Evolutionary conservation across 164 flowering plant genomes (phyloP), one percentile per base, ranked within the genome.

Genomic region (Stephania cephalantha): DNA sequence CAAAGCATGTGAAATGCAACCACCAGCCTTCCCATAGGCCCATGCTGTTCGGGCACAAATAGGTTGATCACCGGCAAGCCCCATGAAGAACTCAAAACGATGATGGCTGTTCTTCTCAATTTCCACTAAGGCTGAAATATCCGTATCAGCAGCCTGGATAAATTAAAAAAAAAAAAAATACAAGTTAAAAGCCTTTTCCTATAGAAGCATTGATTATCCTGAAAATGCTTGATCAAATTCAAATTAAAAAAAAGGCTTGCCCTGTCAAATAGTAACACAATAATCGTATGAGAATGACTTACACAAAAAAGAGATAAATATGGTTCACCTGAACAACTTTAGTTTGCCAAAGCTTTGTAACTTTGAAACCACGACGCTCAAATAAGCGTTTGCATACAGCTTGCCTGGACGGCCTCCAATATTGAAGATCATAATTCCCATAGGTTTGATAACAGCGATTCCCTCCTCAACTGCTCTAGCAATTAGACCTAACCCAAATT

Each of bases 331-430:
- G 99, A 79, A 93, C 82, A 81, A 93, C 78, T 88, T 93, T 95
- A 22, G 97, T 95, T 80, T 95, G 99, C 99, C 99, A 95, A 76
- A 93, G 88, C 89, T 86, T 88, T 76, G 81, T 86, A 74, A 93
- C 85, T 66, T 78, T 87, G 78, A 95, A 84, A 75, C 99, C 99
- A 75, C 99, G 95, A 9, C 99, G 93, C 80, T 95, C 97, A 86
- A 95, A 95, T 81, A 95, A 81, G 68, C 98, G 96, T 71, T 84
- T 86, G 75, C 98, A 95, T 71, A 95, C 99, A 80, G 77, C 94
- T 89, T 95, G 98, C 72, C 99, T 18, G 99, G 98, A 76, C 98
- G 95, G 9, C 99, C 98, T 80, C 99, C 99, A 90, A 95, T 93
- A 74, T 95, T 95, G 73, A 95, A 93, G 61, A 95, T 90, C 99